Conservation (phyloP, 345 rosid genomes). For the Balakata baccata region DNA sequence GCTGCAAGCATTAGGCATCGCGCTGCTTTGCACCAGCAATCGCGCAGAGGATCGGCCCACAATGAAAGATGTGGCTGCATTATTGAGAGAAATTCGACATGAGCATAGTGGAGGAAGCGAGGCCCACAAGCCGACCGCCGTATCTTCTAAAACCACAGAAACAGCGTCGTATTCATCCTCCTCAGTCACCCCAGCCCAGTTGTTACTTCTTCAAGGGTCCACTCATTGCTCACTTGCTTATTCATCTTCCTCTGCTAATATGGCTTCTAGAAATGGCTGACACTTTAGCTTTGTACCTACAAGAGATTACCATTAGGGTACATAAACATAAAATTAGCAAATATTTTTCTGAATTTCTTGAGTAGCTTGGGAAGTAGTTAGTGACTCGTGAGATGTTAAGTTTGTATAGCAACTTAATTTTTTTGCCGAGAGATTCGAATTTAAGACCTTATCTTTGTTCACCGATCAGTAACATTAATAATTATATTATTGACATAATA, state of each 20-base stretch:
- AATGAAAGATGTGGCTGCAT: constrained; percentile 84
- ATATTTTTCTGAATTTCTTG: no score
- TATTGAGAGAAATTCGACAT: constrained; percentile 61
- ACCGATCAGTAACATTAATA: no score
- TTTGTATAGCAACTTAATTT: no score
- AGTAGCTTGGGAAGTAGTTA: no score
- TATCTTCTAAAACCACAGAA: constrained; percentile 26
- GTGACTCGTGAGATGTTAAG: no score
- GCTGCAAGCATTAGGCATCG: constrained; percentile 78
- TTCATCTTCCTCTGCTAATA: constrained; percentile 42
- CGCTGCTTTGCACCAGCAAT: constrained; percentile 72
- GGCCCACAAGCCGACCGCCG: constrained; percentile 36
- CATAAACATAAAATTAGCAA: background rate
- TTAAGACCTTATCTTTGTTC: no score
- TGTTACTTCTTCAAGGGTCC: constrained; percentile 39
- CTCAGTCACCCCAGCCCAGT: constrained; percentile 47
- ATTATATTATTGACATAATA: no score
- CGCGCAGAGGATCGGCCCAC: constrained; percentile 77
- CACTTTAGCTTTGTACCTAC: background rate
- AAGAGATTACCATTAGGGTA: background rate
- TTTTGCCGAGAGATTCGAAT: no score
- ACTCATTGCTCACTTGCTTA: constrained; percentile 41
- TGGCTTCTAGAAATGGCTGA: constrained; percentile 22
- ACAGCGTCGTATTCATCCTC: constrained; percentile 34
- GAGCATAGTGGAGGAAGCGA: constrained; percentile 33